phyloP scores from a whole-genome alignment of 176 grass and related monocot species.

The Oropetium thomaeum region DNA sequence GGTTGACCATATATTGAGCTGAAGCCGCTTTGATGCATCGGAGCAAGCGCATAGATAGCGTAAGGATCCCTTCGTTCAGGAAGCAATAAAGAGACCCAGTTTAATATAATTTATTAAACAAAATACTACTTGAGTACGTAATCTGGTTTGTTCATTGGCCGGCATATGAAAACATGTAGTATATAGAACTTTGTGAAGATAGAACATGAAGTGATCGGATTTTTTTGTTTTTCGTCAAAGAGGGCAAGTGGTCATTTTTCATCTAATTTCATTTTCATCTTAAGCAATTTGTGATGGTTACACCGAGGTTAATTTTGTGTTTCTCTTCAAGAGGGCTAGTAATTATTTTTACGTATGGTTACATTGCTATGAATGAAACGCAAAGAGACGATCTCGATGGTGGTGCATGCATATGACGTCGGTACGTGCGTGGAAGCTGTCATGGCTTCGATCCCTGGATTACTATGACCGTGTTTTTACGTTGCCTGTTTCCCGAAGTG shows the following conservation, averaged over 20 bases:
- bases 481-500: slow-evolving; percentile 43
- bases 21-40: slow-evolving; percentile 31
- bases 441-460: slow-evolving; percentile 26
- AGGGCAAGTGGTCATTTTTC: too few relatives aligned
- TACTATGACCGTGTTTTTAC: slow-evolving; percentile 43
- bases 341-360: too few relatives aligned
- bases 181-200: background rate
- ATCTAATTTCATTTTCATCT: background rate
- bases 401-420: background rate
- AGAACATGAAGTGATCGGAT: background rate
- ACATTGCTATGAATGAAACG: slow-evolving; percentile 46
- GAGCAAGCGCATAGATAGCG: slow-evolving; percentile 42
- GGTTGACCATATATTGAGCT: slow-evolving; percentile 49
- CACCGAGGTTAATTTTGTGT: too few relatives aligned
- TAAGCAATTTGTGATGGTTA: background rate
- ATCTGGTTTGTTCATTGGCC: slow-evolving; percentile 9
- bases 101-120: slow-evolving; percentile 18
- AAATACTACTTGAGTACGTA: slow-evolving; percentile 20
- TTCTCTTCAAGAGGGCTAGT: background rate
- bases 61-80: slow-evolving; percentile 61
- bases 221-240: too few relatives aligned
- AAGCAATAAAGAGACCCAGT: slow-evolving; percentile 28
- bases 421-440: slow-evolving; percentile 26
- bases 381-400: slow-evolving; percentile 22
- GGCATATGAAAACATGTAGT: background rate